Evolutionary conservation across 768 basidiomycete genomes (phyloP).

Genomic region (Lactarius hatsudake): DNA sequence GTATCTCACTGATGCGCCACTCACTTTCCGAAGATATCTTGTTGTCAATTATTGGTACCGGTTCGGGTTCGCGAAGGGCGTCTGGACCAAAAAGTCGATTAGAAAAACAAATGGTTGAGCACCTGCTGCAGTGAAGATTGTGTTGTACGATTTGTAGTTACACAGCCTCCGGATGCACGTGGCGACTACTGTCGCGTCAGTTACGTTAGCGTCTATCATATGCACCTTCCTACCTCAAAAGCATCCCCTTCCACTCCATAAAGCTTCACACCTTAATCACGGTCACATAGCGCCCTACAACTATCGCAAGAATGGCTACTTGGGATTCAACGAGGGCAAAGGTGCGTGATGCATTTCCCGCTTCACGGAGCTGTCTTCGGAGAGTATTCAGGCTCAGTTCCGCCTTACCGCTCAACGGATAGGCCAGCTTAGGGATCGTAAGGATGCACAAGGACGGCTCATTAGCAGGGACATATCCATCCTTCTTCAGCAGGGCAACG

Average conservation of each 20-base stretch:
- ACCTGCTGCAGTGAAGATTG: neutral
- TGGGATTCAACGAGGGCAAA: conserved; percentile 37
- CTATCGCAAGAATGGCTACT: conserved; percentile 25
- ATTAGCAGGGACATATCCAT: conserved; percentile 67
- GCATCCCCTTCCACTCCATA: neutral
- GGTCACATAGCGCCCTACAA: neutral
- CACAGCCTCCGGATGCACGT: neutral
- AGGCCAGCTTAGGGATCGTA: conserved; percentile 66
- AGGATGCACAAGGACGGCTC: conserved; percentile 61
- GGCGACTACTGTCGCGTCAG: neutral
- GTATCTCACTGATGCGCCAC: neutral
- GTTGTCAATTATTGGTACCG: conserved; percentile 1
- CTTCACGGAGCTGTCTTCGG: neutral
- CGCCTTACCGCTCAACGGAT: conserved; percentile 61
- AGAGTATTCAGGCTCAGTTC: conserved; percentile 51
- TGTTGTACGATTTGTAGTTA: neutral
- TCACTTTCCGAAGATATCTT: conserved; percentile 5
- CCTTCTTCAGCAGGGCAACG: conserved; percentile 57
- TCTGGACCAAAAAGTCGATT: conserved; percentile 21
- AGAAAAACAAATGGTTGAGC: conserved; percentile 27
- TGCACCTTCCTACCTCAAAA: neutral
- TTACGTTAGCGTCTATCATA: neutral
- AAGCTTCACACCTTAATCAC: neutral
- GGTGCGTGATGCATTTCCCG: conserved; percentile 27
- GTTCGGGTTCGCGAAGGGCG: neutral